Evolutionary conservation across 805 yeast species (phyloP).

Genomic region (Starmerella vitae): DNA sequence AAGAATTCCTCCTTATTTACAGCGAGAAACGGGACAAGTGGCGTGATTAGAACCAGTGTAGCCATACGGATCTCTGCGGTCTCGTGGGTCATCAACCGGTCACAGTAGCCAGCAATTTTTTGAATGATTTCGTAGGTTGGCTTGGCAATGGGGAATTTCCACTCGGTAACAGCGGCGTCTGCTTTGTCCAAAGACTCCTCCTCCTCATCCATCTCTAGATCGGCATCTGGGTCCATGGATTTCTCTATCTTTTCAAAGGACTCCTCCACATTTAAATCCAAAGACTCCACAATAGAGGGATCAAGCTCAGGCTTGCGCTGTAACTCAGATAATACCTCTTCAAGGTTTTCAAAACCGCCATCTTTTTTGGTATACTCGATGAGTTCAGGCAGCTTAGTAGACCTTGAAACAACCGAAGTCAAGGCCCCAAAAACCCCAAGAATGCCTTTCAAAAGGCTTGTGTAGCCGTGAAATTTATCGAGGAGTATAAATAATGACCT

Average conservation of each 20-base stretch:
- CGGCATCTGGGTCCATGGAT: slow-evolving; percentile 24
- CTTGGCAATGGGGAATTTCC: slow-evolving; percentile 59
- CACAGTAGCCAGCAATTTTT: slow-evolving; percentile 54
- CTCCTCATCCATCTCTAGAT: slow-evolving; percentile 26
- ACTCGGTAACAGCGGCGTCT: slow-evolving; percentile 30
- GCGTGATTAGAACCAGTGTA: slow-evolving; percentile 38
- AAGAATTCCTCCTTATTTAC: slow-evolving; percentile 34
- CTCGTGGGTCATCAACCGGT: slow-evolving; percentile 52
- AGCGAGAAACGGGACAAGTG: slow-evolving; percentile 40
- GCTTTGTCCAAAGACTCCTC: slow-evolving; percentile 22
- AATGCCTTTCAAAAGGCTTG: slow-evolving; percentile 55
- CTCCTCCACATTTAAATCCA: slow-evolving; percentile 20
- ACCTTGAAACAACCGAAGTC: slow-evolving; percentile 1
- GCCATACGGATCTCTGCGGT: slow-evolving; percentile 44
- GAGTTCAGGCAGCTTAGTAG: slow-evolving; percentile 2
- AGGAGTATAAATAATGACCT: slow-evolving; percentile 60
- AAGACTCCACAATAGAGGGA: slow-evolving; percentile 23
- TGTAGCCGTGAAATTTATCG: slow-evolving; percentile 77
- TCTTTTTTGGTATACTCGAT: background rate
- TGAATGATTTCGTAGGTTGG: slow-evolving; percentile 45
- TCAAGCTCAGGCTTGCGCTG: slow-evolving; percentile 20
- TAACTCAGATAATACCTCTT: slow-evolving; percentile 19
- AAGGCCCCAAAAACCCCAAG: slow-evolving; percentile 42
- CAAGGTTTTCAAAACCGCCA: slow-evolving; percentile 6
- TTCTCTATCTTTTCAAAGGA: slow-evolving; percentile 5